Percentiles rank a stretch among this genome's conserved stretches.
Evolutionary conservation across 805 yeast species (phyloP).

Genomic region (Soucietia sequanensis): DNA sequence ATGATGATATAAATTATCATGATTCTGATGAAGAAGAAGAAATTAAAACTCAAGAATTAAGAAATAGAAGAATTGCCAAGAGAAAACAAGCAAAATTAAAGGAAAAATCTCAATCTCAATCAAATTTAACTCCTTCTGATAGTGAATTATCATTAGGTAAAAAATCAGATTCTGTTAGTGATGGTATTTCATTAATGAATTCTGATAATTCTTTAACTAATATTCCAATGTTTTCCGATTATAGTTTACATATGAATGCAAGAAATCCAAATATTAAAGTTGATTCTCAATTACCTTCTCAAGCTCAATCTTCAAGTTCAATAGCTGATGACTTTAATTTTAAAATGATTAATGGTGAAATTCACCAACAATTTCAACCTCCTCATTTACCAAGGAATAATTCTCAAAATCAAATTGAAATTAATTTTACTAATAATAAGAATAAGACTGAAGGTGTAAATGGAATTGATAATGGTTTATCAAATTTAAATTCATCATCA

Average conservation of each 20-base stretch:
- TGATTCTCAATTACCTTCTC: constrained; percentile 20
- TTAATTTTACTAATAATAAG: no score
- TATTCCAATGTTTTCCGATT: constrained; percentile 61
- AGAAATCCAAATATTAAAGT: constrained; percentile 18
- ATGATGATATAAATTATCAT: constrained; percentile 24
- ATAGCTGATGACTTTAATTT: constrained; percentile 32
- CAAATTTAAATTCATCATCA: no score
- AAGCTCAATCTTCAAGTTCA: constrained; percentile 28
- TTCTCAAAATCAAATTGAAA: no score
- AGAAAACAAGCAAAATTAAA: constrained; percentile 18
- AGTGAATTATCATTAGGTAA: constrained; percentile 19
- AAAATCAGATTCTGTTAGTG: constrained; percentile 46
- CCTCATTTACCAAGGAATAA: no score
- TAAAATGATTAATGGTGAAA: constrained; percentile 1
- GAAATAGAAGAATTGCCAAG: constrained; percentile 40
- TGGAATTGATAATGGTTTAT: no score
- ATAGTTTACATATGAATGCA: constrained; percentile 35
- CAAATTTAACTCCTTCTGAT: constrained; percentile 10
- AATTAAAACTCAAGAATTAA: constrained; percentile 44
- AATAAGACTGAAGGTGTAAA: neutral
- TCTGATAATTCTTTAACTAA: constrained; percentile 62
- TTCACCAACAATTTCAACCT: no score
- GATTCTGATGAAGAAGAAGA: constrained; percentile 53
- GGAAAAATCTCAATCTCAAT: constrained; percentile 4
- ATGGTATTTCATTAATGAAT: constrained; percentile 60